Evolutionary conservation across 169 alveolate species (phyloP).

Genomic region (Plasmodium chabaudi): DNA sequence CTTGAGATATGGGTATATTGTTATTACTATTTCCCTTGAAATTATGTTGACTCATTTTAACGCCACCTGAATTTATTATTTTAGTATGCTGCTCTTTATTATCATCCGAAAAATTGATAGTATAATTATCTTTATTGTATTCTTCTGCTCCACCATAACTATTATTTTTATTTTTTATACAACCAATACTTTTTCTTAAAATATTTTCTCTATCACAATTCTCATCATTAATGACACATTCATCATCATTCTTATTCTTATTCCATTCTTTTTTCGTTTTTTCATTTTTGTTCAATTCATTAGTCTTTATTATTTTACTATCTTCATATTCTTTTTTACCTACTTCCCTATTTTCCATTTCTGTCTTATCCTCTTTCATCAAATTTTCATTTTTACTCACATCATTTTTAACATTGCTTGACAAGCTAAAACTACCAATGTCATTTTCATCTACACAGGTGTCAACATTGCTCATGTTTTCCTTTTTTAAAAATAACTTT

Average conservation of each 20-base stretch:
- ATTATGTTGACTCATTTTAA: neutral
- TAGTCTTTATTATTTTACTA: too few relatives aligned
- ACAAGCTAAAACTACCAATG: conserved; percentile 52
- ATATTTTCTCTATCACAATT: neutral
- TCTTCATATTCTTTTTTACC: too few relatives aligned
- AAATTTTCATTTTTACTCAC: conserved; percentile 4
- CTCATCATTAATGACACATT: neutral
- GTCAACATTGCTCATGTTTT: conserved; percentile 58
- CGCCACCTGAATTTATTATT: too few relatives aligned
- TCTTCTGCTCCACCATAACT: too few relatives aligned
- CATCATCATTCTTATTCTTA: neutral
- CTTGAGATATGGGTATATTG: neutral
- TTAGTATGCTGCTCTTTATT: too few relatives aligned
- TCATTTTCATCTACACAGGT: conserved; percentile 77
- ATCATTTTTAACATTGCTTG: conserved; percentile 26
- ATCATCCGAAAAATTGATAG: too few relatives aligned
- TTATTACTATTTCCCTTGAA: neutral
- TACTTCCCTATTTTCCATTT: neutral
- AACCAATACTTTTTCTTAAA: too few relatives aligned
- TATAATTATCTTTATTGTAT: too few relatives aligned
- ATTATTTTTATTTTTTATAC: too few relatives aligned
- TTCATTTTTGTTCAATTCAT: too few relatives aligned
- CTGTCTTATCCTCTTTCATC: neutral
- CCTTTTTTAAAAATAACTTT: conserved; percentile 35
- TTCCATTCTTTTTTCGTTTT: neutral